Conservation (phyloP, 345 rosid genomes). For the Brassica rapa region DNA sequence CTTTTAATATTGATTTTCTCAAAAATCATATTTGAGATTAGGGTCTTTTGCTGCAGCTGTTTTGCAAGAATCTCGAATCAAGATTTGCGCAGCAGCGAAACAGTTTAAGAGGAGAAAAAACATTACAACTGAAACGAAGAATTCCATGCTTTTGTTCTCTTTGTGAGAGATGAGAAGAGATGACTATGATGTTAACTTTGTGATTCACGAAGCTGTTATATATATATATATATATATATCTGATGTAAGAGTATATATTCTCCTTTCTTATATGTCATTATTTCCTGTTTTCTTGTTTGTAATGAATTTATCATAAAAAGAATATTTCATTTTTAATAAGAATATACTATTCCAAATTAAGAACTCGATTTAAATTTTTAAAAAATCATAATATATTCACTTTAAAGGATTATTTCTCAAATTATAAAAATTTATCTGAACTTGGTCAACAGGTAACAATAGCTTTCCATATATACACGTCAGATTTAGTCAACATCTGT, state of each 20-base stretch:
- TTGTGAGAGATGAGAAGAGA: background rate
- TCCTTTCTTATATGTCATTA: background rate
- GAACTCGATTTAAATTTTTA: background rate
- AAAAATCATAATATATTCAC: background rate
- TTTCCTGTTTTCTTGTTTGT: background rate
- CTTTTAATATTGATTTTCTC: no score
- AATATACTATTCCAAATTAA: background rate
- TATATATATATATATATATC: background rate
- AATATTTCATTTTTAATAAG: background rate
- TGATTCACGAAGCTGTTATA: background rate
- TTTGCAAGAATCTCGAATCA: no score
- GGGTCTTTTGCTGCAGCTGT: no score
- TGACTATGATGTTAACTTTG: background rate
- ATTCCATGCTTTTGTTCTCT: background rate
- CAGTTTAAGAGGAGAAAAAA: conserved; percentile 3
- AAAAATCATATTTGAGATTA: no score
- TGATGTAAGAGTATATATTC: no score
- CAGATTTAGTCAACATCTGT: background rate
- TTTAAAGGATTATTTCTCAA: background rate
- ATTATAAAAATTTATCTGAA: background rate
- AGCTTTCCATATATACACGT: background rate
- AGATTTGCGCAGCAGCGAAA: background rate
- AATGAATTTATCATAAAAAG: background rate
- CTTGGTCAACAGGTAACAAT: background rate
- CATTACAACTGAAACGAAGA: background rate